A percentile compares a stretch with the other conserved stretches of the same genome.
Conservation (phyloP, 441 rosid species). For the Populus hybrid region DNA sequence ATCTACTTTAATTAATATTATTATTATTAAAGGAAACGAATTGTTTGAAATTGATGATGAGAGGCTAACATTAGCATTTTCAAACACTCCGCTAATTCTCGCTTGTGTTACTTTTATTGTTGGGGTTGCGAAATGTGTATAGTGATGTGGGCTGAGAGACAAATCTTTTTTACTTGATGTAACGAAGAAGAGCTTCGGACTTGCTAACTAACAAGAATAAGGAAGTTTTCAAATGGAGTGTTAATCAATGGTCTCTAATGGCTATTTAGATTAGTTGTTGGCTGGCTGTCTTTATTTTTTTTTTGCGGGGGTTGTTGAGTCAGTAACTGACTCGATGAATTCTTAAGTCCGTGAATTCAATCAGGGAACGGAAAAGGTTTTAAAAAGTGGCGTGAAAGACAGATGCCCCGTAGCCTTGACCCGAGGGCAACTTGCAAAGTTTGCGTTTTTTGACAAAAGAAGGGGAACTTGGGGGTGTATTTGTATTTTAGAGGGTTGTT, state of each 20-base stretch:
- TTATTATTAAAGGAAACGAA: background rate
- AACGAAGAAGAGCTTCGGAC: background rate
- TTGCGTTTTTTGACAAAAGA: background rate
- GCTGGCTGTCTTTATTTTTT: background rate
- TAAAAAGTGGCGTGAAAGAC: background rate
- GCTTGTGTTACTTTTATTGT: background rate
- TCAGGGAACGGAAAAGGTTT: background rate
- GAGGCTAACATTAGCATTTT: background rate
- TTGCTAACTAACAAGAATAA: background rate
- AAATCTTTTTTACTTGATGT: background rate
- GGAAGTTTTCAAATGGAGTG: background rate
- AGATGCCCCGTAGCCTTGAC: background rate
- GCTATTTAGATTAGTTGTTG: background rate
- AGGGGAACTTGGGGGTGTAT: background rate
- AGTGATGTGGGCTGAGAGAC: background rate
- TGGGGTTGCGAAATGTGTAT: background rate
- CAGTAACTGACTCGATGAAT: background rate
- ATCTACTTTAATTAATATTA: no score
- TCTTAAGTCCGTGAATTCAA: background rate
- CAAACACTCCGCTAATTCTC: background rate
- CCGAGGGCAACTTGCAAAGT: background rate
- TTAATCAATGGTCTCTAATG: background rate
- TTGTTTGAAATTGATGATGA: background rate
- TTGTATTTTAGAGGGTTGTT: conserved; percentile 13
- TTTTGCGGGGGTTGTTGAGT: background rate